Evolutionary conservation across 805 yeast genomes (phyloP).

Genomic region (Metschnikowia santaceciliae): DNA sequence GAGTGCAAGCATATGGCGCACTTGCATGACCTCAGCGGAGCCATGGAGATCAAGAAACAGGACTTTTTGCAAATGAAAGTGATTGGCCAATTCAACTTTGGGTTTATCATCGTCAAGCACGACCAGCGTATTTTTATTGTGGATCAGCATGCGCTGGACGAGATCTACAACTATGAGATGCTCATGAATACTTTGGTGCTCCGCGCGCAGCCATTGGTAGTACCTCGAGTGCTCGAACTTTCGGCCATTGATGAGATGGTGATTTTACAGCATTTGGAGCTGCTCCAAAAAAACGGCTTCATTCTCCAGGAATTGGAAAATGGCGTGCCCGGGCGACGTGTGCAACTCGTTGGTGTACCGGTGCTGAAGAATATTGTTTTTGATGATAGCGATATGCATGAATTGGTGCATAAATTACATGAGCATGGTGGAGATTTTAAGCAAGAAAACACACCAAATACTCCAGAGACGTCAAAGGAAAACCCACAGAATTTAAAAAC

Average conservation of each 20-base stretch:
- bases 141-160: constrained; percentile 98
- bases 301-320: constrained; percentile 44
- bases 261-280: constrained; percentile 54
- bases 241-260: constrained; percentile 75
- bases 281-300: constrained; percentile 78
- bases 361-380: constrained; percentile 67
- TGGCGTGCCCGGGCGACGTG: constrained; percentile 51
- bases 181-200: constrained; percentile 54
- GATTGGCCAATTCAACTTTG: constrained; percentile 93
- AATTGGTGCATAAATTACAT: constrained; percentile 63
- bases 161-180: constrained; percentile 83
- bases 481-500: no score
- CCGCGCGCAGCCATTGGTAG: constrained; percentile 58
- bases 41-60: constrained; percentile 48
- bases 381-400: constrained; percentile 66
- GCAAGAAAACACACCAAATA: neutral
- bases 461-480: no score
- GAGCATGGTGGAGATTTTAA: constrained; percentile 32
- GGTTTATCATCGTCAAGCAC: constrained; percentile 75
- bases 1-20: constrained; percentile 6
- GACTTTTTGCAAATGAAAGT: constrained; percentile 76
- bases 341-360: constrained; percentile 64
- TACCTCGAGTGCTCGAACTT: constrained; percentile 56
- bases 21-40: constrained; percentile 13
- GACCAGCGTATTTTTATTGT: constrained; percentile 69